Evolutionary conservation across 805 yeast species (phyloP).

Genomic region (Cyberlindnera xylosilytica): DNA sequence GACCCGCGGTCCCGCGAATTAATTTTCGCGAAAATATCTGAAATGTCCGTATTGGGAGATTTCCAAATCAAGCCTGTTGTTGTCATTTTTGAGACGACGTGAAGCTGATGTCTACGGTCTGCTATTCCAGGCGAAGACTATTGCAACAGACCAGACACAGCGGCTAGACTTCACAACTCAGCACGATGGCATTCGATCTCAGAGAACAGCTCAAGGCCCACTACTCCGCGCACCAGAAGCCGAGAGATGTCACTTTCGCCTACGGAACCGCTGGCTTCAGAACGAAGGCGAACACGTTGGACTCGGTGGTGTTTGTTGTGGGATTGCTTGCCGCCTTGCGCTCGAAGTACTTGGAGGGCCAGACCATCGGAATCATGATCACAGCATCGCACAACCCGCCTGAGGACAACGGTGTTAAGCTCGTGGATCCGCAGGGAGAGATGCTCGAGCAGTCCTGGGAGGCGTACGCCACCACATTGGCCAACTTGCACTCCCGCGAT

Average conservation of each 20-base stretch:
- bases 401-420: conserved; percentile 83
- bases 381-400: conserved; percentile 97
- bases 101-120: too few relatives aligned
- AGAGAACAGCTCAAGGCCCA: conserved; percentile 12
- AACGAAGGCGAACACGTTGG: conserved; percentile 62
- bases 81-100: too few relatives aligned
- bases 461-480: conserved; percentile 69
- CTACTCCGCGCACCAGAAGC: conserved; percentile 34
- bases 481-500: conserved; percentile 57
- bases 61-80: too few relatives aligned
- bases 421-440: conserved; percentile 91
- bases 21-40: too few relatives aligned
- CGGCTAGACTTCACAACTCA: too few relatives aligned
- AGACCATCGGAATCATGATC: conserved; percentile 90
- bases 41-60: too few relatives aligned
- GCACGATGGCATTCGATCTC: conserved; percentile 13
- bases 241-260: conserved; percentile 41
- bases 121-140: too few relatives aligned
- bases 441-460: conserved; percentile 91
- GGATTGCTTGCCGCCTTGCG: conserved; percentile 82
- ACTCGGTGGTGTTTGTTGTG: conserved; percentile 78
- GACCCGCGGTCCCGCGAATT: too few relatives aligned
- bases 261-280: conserved; percentile 99
- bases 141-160: too few relatives aligned
- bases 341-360: conserved; percentile 65